These are phyloP conservation scores for Anthracocystis panici-leucophaei DNA, from an alignment of 1,284 basidiomycete species.

Conservation along the genomic window DNA sequence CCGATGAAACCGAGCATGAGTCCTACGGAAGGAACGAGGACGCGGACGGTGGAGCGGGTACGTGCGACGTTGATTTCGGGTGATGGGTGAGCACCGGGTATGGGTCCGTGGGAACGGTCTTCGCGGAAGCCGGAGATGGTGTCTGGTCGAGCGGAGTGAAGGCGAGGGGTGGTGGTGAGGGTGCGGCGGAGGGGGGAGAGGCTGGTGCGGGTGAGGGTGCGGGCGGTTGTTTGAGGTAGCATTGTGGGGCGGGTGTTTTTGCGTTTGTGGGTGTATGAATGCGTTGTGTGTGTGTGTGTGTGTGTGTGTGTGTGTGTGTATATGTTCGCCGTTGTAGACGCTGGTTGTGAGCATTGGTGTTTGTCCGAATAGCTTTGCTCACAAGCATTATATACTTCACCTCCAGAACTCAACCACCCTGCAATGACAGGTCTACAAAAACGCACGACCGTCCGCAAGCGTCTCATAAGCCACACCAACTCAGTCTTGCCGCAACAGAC, in stretches of 20 bases:
- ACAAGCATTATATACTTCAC: neutral
- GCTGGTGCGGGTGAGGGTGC: constrained; percentile 16
- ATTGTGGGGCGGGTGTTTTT: constrained; percentile 13
- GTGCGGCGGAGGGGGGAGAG: constrained; percentile 4
- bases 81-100: constrained; percentile 36
- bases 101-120: constrained; percentile 35
- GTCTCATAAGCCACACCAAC: too few species aligned
- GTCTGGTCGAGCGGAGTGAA: constrained; percentile 41
- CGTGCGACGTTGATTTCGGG: constrained; percentile 47
- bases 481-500: neutral
- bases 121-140: constrained; percentile 35
- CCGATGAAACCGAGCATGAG: constrained; percentile 48
- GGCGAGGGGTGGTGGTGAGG: constrained; percentile 22
- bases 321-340: too few species aligned
- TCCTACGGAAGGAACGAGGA: constrained; percentile 43
- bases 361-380: too few species aligned
- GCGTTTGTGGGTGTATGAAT: neutral
- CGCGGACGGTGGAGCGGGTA: constrained; percentile 40
- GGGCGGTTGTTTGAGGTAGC: constrained; percentile 16
- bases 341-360: too few species aligned
- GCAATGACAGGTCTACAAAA: too few species aligned
- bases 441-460: too few species aligned
- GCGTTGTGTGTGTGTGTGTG: too few species aligned
- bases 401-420: neutral
- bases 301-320: neutral